Evolutionary conservation across 306 rosid genomes (phyloP), one percentile per base, ranked within the genome.

Genomic region (Casuarina equisetifolia): DNA sequence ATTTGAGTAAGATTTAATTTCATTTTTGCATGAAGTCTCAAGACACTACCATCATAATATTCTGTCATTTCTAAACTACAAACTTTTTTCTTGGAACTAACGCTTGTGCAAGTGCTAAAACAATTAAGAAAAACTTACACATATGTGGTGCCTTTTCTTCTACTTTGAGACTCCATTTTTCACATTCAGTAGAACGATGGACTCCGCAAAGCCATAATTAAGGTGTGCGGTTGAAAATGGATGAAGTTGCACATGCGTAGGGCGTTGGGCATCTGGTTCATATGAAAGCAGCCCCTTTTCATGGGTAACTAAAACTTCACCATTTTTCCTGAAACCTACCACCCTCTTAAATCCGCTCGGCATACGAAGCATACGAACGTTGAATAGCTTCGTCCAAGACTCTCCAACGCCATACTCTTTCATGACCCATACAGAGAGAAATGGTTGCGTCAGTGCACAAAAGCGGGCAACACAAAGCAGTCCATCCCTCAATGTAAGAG

Each of bases 321-420:
- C 78, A 17, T 63, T 79, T 13, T 42, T 43, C 48, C 48, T 51
- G 11, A 20, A 73, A 0, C 57, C 74, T 76, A 79, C 38, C 7
- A 79, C 42, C 57, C 8, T 45, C 12, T 20, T 3, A 4, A 79
- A 19, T 46, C 40, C 9, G 7, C 8, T 19, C 8, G 32, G 15
- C 3, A 43, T 2, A 40, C 8, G 39, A 15, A 25, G 15, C 3
- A 43, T 2, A 40, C 52, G 68, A 20, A 79, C 13, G 19, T 36
- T 10, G 55, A 63, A 53, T 7, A 42, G 67, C 74, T 73, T 79
- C 39, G 25, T 64, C 82, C 82, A 79, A 50, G 78, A 79, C 3
- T 73, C 69, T 6, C 36, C 78, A 4, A 51, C 67, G 5, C 78
- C 51, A 79, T 73, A 79, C 49, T 73, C 58, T 20, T 43, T 62